A percentile compares a stretch with the other conserved stretches of the same genome.
These are phyloP conservation scores for Annulohypoxylon maeteangense DNA, from an alignment of 495 filamentous ascomycete genomes.

Conservation along the genomic window DNA sequence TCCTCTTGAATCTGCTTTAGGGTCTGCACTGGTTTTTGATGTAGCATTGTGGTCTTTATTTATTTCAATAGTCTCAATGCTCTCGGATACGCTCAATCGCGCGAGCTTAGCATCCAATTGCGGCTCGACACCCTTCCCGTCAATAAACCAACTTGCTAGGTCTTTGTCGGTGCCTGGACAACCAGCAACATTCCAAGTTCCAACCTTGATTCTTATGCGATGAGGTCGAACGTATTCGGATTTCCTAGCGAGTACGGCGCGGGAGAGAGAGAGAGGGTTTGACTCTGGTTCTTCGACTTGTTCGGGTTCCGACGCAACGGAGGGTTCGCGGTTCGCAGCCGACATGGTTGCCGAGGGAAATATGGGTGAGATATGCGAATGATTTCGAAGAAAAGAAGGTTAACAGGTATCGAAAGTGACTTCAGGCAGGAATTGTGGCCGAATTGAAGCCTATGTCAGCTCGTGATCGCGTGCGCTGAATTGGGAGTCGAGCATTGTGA, in stretches of 20 bases:
- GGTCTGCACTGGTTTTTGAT: conserved; percentile 34
- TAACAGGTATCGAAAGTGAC: neutral
- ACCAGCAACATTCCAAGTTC: conserved; percentile 94
- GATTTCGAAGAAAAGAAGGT: neutral
- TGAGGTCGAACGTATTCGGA: conserved; percentile 78
- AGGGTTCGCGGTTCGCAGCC: conserved; percentile 43
- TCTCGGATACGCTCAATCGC: conserved; percentile 57
- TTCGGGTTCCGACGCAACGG: conserved; percentile 49
- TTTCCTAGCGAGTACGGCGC: conserved; percentile 72
- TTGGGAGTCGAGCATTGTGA: conserved; percentile 30
- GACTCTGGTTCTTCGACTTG: conserved; percentile 50
- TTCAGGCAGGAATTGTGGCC: neutral
- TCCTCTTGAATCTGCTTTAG: conserved; percentile 56
- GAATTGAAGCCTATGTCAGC: conserved; percentile 29
- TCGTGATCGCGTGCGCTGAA: conserved; percentile 32
- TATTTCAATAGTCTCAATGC: conserved; percentile 36
- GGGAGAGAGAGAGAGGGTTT: conserved; percentile 58
- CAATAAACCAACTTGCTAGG: conserved; percentile 84
- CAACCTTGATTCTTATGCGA: conserved; percentile 83
- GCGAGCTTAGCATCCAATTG: conserved; percentile 66
- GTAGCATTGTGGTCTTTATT: conserved; percentile 22
- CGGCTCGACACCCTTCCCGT: conserved; percentile 67
- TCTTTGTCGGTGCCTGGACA: conserved; percentile 85
- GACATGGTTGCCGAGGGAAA: conserved; percentile 38
- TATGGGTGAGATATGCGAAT: neutral